Evolutionary conservation across 148 eudicot species (phyloP), one percentile per base, ranked within the genome.

Genomic region (Silene latifolia): DNA sequence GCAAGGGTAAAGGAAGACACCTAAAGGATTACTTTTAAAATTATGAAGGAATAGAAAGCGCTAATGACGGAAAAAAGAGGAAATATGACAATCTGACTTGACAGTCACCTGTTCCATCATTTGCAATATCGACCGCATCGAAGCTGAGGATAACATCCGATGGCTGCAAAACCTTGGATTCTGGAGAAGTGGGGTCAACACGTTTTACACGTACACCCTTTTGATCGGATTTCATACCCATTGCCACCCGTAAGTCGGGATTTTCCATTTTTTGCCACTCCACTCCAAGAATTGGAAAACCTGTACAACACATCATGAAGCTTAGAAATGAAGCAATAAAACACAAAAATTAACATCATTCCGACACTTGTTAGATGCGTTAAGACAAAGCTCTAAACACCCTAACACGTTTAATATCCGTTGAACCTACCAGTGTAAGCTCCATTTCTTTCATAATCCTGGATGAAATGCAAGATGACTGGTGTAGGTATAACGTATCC

Each of bases 181-280:
- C 97, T 44, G 89, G 91, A 76, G 95, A 79, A 65, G 95, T 92
- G 44, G 97, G 97, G 59, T 90, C 93, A 74, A 92, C 65, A 80
- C 97, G 89, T 85, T 91, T 82, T 74, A 92, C 87, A 29, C 95
- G 93, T 32, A 92, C 97, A 86, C 97, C 97, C 79, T 92, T 92
- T 79, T 92, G 95, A 72, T 88, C 87, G 78, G 91, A 72, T 81
- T 83, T 86, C 97, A 92, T 92, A 65, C 93, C 93, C 90, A 86
- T 85, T 8, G 91, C 78, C 81, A 86, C 27, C 23, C 93, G 86
- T 72, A 92, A 77, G 76, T 92, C 95, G 15, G 95, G 95, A 73
- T 92, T 92, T 82, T 92, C 97, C 95, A 92, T 92, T 84, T 92
- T 92, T 72, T 92, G 97, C 97, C 97, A 92, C 80, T 92, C 95